Evolutionary conservation across 352 stramenopile genomes (phyloP).

Genomic region (Phytophthora fragariaefolia): DNA sequence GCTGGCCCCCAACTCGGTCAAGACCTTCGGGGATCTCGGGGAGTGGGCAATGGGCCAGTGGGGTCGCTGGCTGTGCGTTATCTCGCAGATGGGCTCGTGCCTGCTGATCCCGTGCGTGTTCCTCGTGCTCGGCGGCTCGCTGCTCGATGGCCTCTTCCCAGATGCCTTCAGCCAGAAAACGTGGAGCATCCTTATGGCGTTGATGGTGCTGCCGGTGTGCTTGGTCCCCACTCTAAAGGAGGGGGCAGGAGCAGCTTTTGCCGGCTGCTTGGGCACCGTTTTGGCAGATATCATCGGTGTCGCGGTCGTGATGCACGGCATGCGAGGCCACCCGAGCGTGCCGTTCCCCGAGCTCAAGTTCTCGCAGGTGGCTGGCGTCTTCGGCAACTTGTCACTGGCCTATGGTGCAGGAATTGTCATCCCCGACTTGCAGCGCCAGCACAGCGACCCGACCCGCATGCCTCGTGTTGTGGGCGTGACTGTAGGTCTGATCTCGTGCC

Average conservation of each 20-base stretch:
- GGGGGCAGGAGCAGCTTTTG: conserved; percentile 5
- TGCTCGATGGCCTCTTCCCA: conserved; percentile 12
- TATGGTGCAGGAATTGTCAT: conserved; percentile 12
- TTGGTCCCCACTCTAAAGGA: conserved; percentile 10
- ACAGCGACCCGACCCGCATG: conserved; percentile 16
- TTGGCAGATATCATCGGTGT: conserved; percentile 11
- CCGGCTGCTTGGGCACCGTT: conserved; percentile 5
- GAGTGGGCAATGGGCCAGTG: conserved; percentile 2
- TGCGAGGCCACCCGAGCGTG: conserved; percentile 7
- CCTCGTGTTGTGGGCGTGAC: conserved; percentile 8
- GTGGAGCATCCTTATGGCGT: conserved; percentile 12
- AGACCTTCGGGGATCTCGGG: conserved; percentile 12
- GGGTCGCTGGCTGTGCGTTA: conserved; percentile 10
- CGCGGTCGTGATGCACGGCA: conserved; percentile 10
- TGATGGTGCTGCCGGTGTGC: conserved; percentile 13
- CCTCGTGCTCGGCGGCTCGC: conserved; percentile 7
- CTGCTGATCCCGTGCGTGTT: conserved; percentile 16
- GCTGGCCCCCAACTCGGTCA: conserved; percentile 21
- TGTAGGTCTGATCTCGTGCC: conserved; percentile 29
- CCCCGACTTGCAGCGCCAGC: conserved; percentile 10
- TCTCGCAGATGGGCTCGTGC: conserved; percentile 22
- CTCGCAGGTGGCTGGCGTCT: conserved; percentile 15
- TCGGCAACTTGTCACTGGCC: conserved; percentile 13
- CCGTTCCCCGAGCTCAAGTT: conserved; percentile 16
- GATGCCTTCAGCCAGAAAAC: conserved; percentile 6